These are phyloP conservation scores for Talaromyces sp. DNA, from an alignment of 2,329 filamentous ascomycete genomes.

Conservation along the genomic window DNA sequence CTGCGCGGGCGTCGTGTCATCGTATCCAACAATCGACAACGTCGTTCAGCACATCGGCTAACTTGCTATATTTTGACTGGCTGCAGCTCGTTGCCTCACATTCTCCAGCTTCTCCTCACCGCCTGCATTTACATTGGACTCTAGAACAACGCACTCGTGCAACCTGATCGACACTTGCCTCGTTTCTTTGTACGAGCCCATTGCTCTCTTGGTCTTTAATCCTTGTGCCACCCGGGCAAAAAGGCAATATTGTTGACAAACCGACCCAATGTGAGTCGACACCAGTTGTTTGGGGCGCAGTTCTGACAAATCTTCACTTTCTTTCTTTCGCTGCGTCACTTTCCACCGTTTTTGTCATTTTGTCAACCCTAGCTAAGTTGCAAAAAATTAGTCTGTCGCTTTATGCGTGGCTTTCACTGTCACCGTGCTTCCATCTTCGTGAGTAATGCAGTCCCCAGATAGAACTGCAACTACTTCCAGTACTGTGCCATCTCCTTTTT, in stretches of 20 bases:
- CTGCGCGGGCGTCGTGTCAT: neutral
- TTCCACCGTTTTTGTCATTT: neutral
- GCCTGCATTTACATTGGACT: slow-evolving; percentile 10
- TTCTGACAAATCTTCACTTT: neutral
- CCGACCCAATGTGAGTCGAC: slow-evolving; percentile 4
- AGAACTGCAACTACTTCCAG: slow-evolving; percentile 13
- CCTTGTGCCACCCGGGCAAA: neutral
- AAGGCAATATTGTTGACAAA: slow-evolving; percentile 6
- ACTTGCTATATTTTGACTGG: slow-evolving; percentile 14
- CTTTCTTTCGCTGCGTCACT: neutral
- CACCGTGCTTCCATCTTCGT: neutral
- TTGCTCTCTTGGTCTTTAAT: neutral
- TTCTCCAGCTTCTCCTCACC: slow-evolving; percentile 8
- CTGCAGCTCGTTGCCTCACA: slow-evolving; percentile 13
- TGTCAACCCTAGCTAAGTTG: neutral
- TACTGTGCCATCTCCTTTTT: slow-evolving; percentile 8
- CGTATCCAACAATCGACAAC: neutral
- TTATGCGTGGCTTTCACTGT: neutral
- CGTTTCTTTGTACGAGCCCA: slow-evolving; percentile 12
- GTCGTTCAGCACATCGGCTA: neutral
- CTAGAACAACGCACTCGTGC: slow-evolving; percentile 14
- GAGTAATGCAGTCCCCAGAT: slow-evolving; percentile 15
- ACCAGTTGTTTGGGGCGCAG: neutral
- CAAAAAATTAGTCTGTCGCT: neutral
- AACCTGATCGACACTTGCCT: slow-evolving; percentile 13